phyloP scores from a whole-genome alignment of 306 rosid species.

The Quercus bicolor region DNA sequence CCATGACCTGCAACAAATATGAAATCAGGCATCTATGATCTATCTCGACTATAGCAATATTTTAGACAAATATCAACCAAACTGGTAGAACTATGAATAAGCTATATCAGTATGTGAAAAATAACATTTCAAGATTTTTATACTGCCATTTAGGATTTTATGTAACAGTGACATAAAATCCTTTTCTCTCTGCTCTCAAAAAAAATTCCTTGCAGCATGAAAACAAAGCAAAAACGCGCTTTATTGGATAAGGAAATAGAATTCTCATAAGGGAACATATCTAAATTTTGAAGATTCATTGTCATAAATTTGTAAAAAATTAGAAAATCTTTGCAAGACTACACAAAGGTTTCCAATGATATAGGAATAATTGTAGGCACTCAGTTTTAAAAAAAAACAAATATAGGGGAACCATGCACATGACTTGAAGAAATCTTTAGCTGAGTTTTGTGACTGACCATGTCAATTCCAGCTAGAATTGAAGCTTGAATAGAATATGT shows the following conservation, averaged over 20 bases:
- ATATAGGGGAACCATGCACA: neutral
- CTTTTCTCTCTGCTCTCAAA: neutral
- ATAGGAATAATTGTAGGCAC: neutral
- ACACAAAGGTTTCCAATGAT: neutral
- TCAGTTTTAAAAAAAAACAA: neutral
- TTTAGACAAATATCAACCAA: neutral
- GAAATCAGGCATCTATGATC: neutral
- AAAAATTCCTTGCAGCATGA: neutral
- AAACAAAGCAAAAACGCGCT: neutral
- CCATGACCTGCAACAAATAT: neutral
- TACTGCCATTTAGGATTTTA: too few species aligned
- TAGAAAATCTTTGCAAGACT: neutral
- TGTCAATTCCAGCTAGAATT: conserved; percentile 7
- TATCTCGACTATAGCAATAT: too few species aligned
- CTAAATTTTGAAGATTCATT: neutral
- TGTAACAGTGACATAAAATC: too few species aligned
- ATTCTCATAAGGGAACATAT: neutral
- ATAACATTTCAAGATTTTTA: too few species aligned
- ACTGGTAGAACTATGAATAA: neutral
- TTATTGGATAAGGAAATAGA: neutral
- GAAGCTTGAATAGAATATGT: neutral
- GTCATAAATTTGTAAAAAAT: neutral
- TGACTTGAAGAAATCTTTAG: neutral
- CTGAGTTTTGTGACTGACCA: neutral
- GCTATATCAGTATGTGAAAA: neutral